A percentile compares a stretch with the other conserved stretches of the same genome.
phyloP scores from a whole-genome alignment of 257 asterid species.

The Jacaranda mimosifolia region DNA sequence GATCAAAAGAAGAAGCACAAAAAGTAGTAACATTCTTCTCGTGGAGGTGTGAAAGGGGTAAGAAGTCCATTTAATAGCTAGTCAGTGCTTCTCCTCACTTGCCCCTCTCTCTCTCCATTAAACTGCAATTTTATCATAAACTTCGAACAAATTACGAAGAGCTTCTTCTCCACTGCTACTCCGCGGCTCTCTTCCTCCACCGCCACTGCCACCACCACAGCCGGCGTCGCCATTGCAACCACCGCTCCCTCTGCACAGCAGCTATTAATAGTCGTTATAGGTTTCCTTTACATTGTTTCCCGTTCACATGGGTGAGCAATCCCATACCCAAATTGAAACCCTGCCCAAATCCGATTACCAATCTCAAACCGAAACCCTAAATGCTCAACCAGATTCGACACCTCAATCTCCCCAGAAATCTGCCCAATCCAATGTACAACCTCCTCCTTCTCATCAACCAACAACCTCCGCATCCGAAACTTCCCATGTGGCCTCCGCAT shows the following conservation, averaged over 20 bases:
- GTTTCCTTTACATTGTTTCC: background rate
- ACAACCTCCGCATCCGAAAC: background rate
- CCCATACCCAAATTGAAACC: constrained; percentile 33
- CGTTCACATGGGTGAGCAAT: constrained; percentile 56
- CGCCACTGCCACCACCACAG: background rate
- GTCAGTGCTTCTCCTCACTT: no score
- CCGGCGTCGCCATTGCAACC: no score
- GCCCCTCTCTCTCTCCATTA: no score
- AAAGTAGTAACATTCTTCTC: no score
- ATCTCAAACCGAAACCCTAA: constrained; percentile 24
- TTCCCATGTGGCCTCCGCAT: background rate
- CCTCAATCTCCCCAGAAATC: constrained; percentile 34
- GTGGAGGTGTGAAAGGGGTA: no score
- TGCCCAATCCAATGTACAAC: constrained; percentile 30
- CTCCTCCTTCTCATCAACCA: background rate
- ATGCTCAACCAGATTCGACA: constrained; percentile 28
- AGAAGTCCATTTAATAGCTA: no score
- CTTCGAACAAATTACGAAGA: no score
- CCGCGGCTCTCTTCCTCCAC: no score
- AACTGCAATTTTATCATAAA: no score
- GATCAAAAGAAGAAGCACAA: no score
- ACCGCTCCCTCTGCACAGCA: background rate
- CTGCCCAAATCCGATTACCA: constrained; percentile 32
- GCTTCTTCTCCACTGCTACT: no score
- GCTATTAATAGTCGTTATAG: background rate